Percentiles rank a stretch among this genome's conserved stretches.
Conservation (phyloP, 2,329 filamentous ascomycete species). For the Cyanodermella asteris region DNA sequence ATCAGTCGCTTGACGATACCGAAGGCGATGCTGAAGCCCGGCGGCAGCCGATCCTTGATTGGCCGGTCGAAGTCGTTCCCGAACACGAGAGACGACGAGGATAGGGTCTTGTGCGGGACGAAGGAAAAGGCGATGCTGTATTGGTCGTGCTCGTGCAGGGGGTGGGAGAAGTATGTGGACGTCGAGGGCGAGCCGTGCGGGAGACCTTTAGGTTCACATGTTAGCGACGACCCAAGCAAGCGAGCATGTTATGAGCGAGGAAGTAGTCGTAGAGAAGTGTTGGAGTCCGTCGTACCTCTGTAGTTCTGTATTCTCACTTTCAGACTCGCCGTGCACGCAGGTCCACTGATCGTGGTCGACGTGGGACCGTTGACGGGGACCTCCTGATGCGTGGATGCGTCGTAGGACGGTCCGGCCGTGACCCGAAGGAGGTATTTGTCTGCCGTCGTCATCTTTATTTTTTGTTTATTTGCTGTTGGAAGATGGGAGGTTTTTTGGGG, state of each 20-base stretch:
- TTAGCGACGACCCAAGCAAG: too few relatives aligned
- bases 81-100: constrained; percentile 57
- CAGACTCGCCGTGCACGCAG: constrained; percentile 43
- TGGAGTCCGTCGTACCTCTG: constrained; percentile 14
- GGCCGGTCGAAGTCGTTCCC: constrained; percentile 91
- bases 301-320: constrained; percentile 52
- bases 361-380: constrained; percentile 54
- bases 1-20: constrained; percentile 76
- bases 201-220: constrained; percentile 36
- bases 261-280: neutral
- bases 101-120: constrained; percentile 44
- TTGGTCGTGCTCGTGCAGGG: constrained; percentile 51
- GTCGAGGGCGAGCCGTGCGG: constrained; percentile 45
- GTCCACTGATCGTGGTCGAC: constrained; percentile 39
- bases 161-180: constrained; percentile 54
- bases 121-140: constrained; percentile 71
- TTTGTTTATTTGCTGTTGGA: too few relatives aligned
- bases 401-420: constrained; percentile 60
- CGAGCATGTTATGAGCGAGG: constrained; percentile 21
- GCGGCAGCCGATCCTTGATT: constrained; percentile 66
- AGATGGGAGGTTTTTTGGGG: too few relatives aligned
- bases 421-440: constrained; percentile 62
- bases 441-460: constrained; percentile 32
- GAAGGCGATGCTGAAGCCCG: constrained; percentile 67
- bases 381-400: constrained; percentile 45